phyloP scores from a whole-genome alignment of 2,329 filamentous ascomycete genomes.

The Herpotrichia juniperi region DNA sequence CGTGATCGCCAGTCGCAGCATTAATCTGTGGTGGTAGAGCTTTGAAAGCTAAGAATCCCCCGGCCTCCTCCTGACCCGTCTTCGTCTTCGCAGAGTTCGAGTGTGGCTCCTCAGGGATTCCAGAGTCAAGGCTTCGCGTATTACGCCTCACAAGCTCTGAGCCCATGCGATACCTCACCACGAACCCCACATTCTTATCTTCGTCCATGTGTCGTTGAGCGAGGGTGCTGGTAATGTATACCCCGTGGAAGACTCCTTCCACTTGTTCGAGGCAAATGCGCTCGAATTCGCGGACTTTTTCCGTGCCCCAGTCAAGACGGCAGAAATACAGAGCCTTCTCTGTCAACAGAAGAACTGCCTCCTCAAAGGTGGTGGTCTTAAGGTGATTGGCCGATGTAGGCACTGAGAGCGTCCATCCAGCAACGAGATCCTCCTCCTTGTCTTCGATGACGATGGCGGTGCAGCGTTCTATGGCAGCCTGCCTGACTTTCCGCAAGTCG shows the following conservation, averaged over 20 bases:
- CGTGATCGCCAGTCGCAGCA: conserved; percentile 33
- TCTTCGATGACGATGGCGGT: conserved; percentile 78
- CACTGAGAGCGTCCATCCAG: conserved; percentile 86
- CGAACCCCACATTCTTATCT: conserved; percentile 80
- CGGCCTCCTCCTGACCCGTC: conserved; percentile 20
- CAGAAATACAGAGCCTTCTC: conserved; percentile 86
- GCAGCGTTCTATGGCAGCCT: conserved; percentile 88
- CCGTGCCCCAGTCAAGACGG: conserved; percentile 91
- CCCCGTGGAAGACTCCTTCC: conserved; percentile 74
- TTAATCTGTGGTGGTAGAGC: conserved; percentile 58
- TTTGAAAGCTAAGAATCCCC: conserved; percentile 60
- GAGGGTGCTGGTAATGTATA: conserved; percentile 89
- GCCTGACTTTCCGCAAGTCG: conserved; percentile 81
- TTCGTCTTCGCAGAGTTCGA: conserved; percentile 27
- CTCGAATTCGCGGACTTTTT: conserved; percentile 94
- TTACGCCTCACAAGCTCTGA: conserved; percentile 80
- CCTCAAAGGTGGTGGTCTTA: conserved; percentile 77
- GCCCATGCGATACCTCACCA: conserved; percentile 76
- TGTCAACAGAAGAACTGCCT: conserved; percentile 86
- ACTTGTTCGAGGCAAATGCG: conserved; percentile 79
- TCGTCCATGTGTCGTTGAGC: conserved; percentile 79
- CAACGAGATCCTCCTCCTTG: conserved; percentile 84
- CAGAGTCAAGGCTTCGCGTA: conserved; percentile 74
- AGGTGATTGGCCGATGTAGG: conserved; percentile 73
- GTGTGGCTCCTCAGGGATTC: conserved; percentile 38